Base-by-base conservation (phyloP, 2,329 filamentous ascomycete species). In the Fusarium protoensiforme region DNA sequence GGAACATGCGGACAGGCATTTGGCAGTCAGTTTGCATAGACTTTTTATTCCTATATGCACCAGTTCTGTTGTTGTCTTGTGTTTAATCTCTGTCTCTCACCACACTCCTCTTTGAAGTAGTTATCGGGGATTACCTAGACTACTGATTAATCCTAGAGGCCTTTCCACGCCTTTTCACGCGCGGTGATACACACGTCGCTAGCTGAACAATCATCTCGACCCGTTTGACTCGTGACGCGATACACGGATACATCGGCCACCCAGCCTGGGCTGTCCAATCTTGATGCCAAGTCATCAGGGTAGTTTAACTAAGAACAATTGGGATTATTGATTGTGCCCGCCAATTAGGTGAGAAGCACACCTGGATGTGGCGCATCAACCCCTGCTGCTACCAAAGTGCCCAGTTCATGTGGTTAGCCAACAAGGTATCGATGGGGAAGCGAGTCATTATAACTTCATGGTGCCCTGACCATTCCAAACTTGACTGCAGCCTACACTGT, bases 1-100 rank as follows among this genome's bases (percentile, higher is more conserved):
- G n/a, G n/a, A 20, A 39, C 5, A 20, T 10, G 4, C 7, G 8
- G 38, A 39, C 20, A 13, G 1, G 20, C 10, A 39, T 39, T 11
- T 6, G 5, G 2, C n/a, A 39, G 10, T 2, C 3, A 2, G 38
- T 3, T n/a, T 39, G 2, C 10, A 13, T 5, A 20, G 3, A 1
- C 7, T 39, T 11, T 5, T n/a, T 27, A 27, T 4, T 27, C 27
- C 7, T 4, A 39, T 39, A 18, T n/a, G n/a, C n/a, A n/a, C n/a
- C n/a, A n/a, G n/a, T n/a, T n/a, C n/a, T n/a, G n/a, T n/a, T n/a
- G n/a, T n/a, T n/a, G n/a, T n/a, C n/a, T n/a, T n/a, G n/a, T n/a
- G n/a, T n/a, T n/a, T n/a, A n/a, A n/a, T n/a, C n/a, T n/a, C n/a
- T n/a, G n/a, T n/a, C n/a, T n/a, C n/a, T n/a, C n/a, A n/a, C n/a